phyloP scores from a whole-genome alignment of 208 protist genomes.

The Herpetomonas tarakana region DNA sequence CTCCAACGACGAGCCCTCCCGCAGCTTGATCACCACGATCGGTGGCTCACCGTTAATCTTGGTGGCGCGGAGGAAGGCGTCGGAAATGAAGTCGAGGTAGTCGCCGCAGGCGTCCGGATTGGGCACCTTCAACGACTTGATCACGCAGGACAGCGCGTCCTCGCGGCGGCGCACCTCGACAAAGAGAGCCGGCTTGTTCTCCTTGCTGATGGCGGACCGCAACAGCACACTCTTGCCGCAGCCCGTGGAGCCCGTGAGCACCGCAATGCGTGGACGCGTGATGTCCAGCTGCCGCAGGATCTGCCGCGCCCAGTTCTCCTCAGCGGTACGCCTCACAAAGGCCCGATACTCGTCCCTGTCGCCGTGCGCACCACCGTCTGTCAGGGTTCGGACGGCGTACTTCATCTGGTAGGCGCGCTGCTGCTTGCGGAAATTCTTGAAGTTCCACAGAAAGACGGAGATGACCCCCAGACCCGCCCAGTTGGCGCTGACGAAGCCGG shows the following conservation, averaged over 20 bases:
- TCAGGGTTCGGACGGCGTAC: conserved; percentile 64
- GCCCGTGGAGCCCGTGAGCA: conserved; percentile 48
- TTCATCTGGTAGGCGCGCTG: conserved; percentile 64
- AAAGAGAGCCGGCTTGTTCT: conserved; percentile 74
- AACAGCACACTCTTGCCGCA: conserved; percentile 66
- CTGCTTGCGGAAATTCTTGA: conserved; percentile 53
- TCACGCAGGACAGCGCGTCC: conserved; percentile 58
- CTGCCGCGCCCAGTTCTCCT: conserved; percentile 71
- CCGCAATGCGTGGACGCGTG: conserved; percentile 60
- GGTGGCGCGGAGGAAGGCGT: conserved; percentile 59
- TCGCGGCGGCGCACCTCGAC: conserved; percentile 73
- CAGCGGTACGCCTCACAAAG: conserved; percentile 50
- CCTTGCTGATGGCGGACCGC: conserved; percentile 61
- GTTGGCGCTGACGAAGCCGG: conserved; percentile 64
- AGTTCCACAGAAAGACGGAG: conserved; percentile 72
- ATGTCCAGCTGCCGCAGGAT: conserved; percentile 64
- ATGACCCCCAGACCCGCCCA: conserved; percentile 56
- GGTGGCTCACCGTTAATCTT: conserved; percentile 71
- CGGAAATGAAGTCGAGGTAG: conserved; percentile 70
- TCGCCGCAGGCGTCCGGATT: conserved; percentile 84
- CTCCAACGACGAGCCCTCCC: conserved; percentile 57
- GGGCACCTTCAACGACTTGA: conserved; percentile 70
- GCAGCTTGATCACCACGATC: conserved; percentile 72
- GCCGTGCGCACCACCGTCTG: conserved; percentile 22
- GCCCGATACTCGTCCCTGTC: conserved; percentile 2